phyloP scores from a whole-genome alignment of 2,329 filamentous ascomycete genomes.

The Emericellopsis cladophorae region DNA sequence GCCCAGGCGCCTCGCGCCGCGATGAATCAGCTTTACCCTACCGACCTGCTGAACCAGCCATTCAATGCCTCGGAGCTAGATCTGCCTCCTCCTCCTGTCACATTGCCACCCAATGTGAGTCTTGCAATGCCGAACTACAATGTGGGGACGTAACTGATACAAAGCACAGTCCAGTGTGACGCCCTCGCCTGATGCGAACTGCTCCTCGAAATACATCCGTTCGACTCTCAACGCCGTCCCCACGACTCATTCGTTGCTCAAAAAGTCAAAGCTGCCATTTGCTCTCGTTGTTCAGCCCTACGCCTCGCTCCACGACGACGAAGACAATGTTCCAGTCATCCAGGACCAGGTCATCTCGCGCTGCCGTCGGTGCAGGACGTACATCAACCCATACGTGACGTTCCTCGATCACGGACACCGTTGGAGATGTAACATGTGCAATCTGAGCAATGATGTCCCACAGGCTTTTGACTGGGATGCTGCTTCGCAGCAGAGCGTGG shows the following conservation, averaged over 20 bases:
- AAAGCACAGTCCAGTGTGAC: constrained; percentile 66
- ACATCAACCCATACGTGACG: constrained; percentile 94
- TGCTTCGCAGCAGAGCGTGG: constrained; percentile 77
- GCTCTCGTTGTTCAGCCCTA: constrained; percentile 95
- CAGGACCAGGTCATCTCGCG: constrained; percentile 96
- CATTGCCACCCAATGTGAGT: constrained; percentile 84
- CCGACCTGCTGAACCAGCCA: constrained; percentile 81
- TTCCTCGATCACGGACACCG: constrained; percentile 95
- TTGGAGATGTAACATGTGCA: constrained; percentile 99
- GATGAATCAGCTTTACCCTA: constrained; percentile 83
- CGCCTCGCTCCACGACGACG: constrained; percentile 79
- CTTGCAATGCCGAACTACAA: not conserved
- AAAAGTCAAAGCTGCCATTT: constrained; percentile 93
- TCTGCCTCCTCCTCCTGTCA: constrained; percentile 77
- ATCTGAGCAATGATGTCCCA: constrained; percentile 96
- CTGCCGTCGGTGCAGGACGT: constrained; percentile 88
- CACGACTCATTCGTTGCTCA: constrained; percentile 81
- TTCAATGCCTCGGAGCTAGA: constrained; percentile 93
- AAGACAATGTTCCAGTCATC: constrained; percentile 82
- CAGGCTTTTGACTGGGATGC: constrained; percentile 99
- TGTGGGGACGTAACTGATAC: not conserved
- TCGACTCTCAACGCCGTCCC: constrained; percentile 92
- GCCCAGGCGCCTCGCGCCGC: constrained; percentile 28
- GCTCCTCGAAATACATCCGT: constrained; percentile 83
- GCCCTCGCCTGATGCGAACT: constrained; percentile 82